These are phyloP conservation scores for Artemisia tridentata DNA, from an alignment of 129 eudicot species.

Conservation along the genomic window DNA sequence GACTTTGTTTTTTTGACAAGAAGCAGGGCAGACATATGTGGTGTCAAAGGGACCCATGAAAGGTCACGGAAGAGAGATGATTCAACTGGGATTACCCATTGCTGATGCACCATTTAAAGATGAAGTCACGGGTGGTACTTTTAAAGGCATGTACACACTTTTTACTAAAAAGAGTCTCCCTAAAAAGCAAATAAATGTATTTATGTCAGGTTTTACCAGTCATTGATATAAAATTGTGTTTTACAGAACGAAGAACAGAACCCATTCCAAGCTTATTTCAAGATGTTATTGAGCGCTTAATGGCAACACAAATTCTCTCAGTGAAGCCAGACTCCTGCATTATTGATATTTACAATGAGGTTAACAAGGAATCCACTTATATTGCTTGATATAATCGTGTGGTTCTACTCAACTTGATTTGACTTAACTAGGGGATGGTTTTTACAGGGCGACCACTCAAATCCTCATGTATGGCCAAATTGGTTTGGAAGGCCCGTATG, in stretches of 20 bases:
- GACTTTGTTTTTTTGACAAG: not conserved
- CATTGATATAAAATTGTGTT: not conserved
- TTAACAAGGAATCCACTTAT: slow-evolving; percentile 18
- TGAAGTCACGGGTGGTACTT: slow-evolving; percentile 29
- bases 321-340: slow-evolving; percentile 73
- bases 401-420: not conserved
- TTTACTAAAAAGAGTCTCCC: not conserved
- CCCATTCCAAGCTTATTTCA: slow-evolving; percentile 65
- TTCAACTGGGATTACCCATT: slow-evolving; percentile 64
- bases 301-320: slow-evolving; percentile 45
- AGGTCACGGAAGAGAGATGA: slow-evolving; percentile 85
- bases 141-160: slow-evolving; percentile 48
- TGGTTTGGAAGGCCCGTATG: slow-evolving; percentile 76
- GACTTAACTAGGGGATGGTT: slow-evolving; percentile 22
- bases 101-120: slow-evolving; percentile 41
- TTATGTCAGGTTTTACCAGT: slow-evolving; percentile 1
- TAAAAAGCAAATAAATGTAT: not conserved
- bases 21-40: slow-evolving; percentile 62
- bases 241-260: slow-evolving; percentile 61
- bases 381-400: not conserved
- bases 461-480: slow-evolving; percentile 64
- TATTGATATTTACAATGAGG: slow-evolving; percentile 72
- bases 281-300: slow-evolving; percentile 55
- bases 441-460: slow-evolving; percentile 70
- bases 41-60: slow-evolving; percentile 58